Evolutionary conservation across 2,329 filamentous ascomycete genomes (phyloP), one percentile per base, ranked within the genome.

Genomic region (Colletotrichum ledebouriae): DNA sequence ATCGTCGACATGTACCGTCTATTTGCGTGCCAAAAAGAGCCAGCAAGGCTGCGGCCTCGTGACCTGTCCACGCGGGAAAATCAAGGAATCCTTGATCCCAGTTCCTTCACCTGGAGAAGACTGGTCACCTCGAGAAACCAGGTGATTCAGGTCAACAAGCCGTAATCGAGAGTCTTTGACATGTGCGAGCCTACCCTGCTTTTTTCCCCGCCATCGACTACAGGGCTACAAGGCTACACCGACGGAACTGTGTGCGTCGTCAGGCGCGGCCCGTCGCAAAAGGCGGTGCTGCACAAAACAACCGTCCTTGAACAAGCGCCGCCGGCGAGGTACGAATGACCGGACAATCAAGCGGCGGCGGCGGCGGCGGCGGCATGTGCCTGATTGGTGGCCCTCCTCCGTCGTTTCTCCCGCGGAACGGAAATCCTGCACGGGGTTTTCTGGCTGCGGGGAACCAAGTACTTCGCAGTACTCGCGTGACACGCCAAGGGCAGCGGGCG

Each of bases 81-180:
- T 22, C 29, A n/a, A 42, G 39, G 42, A 55, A 33, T 34, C 64
- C 64, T 15, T 52, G 64, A 67, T 59, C 59, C 64, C 53, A 46
- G 59, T 39, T 41, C 39, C 64, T 52, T 50, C 59, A 47, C 64
- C 33, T 25, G 25, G 1, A 25, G 64, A 64, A 29, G 20, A 64
- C 64, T 67, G 64, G 64, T 44, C 58, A 42, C 46, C 47, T 59
- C 33, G 10, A 12, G 20, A 29, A 41, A 29, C 49, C 46, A 63
- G 64, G 59, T 67, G 59, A 63, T 58, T 49, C 29, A 20, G 25
- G n/a, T 25, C 50, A 52, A 58, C 58, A 67, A 64, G 65, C 47
- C 60, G 39, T 55, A 65, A 65, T 68, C 65, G 65, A 59, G 55
- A 65, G 64, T 33, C 15, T 20, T 67, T 46, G 39, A 56, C 64